These are phyloP conservation scores for Nicotiana undulata DNA, from an alignment of 257 asterid genomes.

Conservation along the genomic window DNA sequence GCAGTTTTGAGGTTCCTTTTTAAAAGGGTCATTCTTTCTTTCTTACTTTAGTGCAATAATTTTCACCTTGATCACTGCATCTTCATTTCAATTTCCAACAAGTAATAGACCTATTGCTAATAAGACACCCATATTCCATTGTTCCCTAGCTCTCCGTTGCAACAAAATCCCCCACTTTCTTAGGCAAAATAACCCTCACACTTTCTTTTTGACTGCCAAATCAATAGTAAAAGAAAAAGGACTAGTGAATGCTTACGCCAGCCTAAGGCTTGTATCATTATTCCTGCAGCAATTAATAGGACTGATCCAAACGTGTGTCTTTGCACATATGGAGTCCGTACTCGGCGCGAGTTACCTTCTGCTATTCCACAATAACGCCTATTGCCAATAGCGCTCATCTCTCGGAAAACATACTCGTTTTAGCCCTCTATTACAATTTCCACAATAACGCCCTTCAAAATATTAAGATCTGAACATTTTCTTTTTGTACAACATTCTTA, in stretches of 20 bases:
- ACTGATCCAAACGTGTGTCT: slow-evolving; percentile 2
- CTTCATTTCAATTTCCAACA: slow-evolving; percentile 19
- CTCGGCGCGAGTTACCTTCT: neutral
- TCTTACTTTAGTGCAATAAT: neutral
- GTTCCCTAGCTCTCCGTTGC: too few species aligned
- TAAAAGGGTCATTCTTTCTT: neutral
- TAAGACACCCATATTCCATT: too few species aligned
- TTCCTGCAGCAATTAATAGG: neutral
- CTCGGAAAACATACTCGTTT: neutral
- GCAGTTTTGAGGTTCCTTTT: neutral
- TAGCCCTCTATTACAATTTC: too few species aligned
- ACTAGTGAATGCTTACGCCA: slow-evolving; percentile 15
- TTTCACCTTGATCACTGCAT: neutral
- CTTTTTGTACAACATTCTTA: too few species aligned
- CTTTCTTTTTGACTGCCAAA: slow-evolving; percentile 17
- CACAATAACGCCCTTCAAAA: too few species aligned
- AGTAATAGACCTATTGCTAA: neutral
- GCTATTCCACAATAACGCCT: neutral
- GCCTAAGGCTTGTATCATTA: neutral
- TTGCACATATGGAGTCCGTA: neutral
- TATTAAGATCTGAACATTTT: too few species aligned
- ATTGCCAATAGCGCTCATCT: neutral
- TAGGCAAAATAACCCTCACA: slow-evolving; percentile 9
- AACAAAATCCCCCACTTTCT: slow-evolving; percentile 23
- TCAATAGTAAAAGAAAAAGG: neutral